Percentiles rank a stretch among this genome's conserved stretches.
Evolutionary conservation across 2,329 filamentous ascomycete genomes (phyloP).

Genomic region (Aspergillus pseudoterreus): DNA sequence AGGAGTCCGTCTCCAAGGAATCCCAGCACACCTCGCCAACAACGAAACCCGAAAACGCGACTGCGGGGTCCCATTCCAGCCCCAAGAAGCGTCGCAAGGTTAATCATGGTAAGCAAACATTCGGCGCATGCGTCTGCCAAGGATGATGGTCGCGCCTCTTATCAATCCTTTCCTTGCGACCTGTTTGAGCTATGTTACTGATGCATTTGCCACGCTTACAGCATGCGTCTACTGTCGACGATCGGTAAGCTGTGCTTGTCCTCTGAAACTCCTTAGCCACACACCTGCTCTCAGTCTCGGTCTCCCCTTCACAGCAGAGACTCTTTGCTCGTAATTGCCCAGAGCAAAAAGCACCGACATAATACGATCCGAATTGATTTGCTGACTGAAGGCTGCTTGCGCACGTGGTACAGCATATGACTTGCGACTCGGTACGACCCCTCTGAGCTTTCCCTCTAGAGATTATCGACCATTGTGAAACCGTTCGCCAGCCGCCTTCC

Average conservation of each 20-base stretch:
- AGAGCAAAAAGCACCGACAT: constrained; percentile 9
- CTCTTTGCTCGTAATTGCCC: background rate
- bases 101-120: constrained; percentile 69
- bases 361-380: constrained; percentile 26
- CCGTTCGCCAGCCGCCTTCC: constrained; percentile 14
- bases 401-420: constrained; percentile 71
- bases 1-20: constrained; percentile 30
- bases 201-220: constrained; percentile 44
- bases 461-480: constrained; percentile 19
- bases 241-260: constrained; percentile 66
- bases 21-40: constrained; percentile 20
- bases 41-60: constrained; percentile 31
- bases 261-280: background rate
- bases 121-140: constrained; percentile 23
- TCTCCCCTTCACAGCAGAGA: background rate
- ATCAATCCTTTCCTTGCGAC: constrained; percentile 12
- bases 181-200: constrained; percentile 19
- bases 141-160: constrained; percentile 17
- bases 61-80: constrained; percentile 44
- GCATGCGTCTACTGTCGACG: constrained; percentile 85
- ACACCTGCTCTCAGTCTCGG: background rate
- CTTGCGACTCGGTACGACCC: constrained; percentile 76
- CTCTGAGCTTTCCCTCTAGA: constrained; percentile 17
- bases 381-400: constrained; percentile 45
- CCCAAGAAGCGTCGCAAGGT: constrained; percentile 85